Evolutionary conservation across 2,329 filamentous ascomycete genomes (phyloP), one percentile per base, ranked within the genome.

Genomic region (Emmonsiellopsis sp.): DNA sequence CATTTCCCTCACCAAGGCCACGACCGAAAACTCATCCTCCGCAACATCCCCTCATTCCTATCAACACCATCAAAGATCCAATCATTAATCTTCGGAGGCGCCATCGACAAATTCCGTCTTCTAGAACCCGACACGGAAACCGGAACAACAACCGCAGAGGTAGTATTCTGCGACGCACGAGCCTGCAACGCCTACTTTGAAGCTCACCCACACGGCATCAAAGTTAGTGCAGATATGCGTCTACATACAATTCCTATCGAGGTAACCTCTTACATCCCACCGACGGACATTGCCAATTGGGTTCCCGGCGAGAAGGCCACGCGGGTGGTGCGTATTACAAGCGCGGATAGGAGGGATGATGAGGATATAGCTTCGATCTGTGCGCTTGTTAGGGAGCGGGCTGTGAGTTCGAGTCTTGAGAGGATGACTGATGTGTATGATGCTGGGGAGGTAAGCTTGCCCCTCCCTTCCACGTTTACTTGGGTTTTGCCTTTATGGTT

Each of bases 311-410:
- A 65, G 1, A 71, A 71, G 1, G 67, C 68, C 3, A 73, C 76
- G 26, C 73, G 76, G 34, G 75, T 74, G 48, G 67, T 79, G 11
- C 71, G 72, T 46, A 73, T 70, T 16, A 61, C 71, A 6, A 71
- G 70, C 7, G 70, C 70, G 5, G 68, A 73, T 13, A 64, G 72
- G 40, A 26, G 20, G 20, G 20, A 26, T 26, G 67, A 73, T 15
- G 67, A 70, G 61, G 64, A 59, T 10, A 70, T 74, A 55, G 54
- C 45, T 5, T 60, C 63, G 10, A 62, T 78, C 38, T 55, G 64
- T 54, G 66, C 67, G 43, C 53, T 77, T 7, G 73, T 73, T 4
- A 31, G 46, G 3, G 62, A 62, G 37, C 64, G 65, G 5, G 20
- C 20, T 6, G 70, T 63, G 15, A 67, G 68, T 56, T 70, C 75